Conservation (phyloP, 805 yeast genomes). For the Pichia ethanolica region DNA sequence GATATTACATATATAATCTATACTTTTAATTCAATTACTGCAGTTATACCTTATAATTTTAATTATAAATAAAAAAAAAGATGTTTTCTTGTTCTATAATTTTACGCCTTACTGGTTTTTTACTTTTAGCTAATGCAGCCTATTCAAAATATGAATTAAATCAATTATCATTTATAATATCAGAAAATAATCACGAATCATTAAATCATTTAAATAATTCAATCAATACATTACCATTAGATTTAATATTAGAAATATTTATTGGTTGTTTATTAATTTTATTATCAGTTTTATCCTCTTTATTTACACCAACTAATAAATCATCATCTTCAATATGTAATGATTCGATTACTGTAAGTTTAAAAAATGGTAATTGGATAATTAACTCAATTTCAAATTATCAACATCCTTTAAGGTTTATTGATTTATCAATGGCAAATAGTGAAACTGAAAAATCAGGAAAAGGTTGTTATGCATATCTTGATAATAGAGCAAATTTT, state of each 20-base stretch:
- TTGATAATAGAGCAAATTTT: background rate
- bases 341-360: no score
- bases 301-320: background rate
- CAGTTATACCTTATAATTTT: no score
- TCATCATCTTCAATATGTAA: background rate
- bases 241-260: background rate
- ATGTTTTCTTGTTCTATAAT: background rate
- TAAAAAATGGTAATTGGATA: background rate
- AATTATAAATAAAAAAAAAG: background rate
- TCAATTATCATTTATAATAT: background rate
- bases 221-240: background rate
- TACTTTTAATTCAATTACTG: no score
- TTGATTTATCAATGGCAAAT: background rate
- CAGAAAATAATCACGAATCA: background rate
- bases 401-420: background rate
- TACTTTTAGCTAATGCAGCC: slow-evolving; percentile 4
- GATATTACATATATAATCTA: no score
- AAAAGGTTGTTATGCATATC: background rate
- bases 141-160: slow-evolving; percentile 1
- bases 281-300: background rate
- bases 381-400: background rate
- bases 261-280: background rate
- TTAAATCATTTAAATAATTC: background rate
- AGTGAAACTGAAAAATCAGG: background rate
- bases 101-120: background rate